Base-by-base conservation (phyloP, 139 green algal genomes). In the Micractinium sp. region DNA sequence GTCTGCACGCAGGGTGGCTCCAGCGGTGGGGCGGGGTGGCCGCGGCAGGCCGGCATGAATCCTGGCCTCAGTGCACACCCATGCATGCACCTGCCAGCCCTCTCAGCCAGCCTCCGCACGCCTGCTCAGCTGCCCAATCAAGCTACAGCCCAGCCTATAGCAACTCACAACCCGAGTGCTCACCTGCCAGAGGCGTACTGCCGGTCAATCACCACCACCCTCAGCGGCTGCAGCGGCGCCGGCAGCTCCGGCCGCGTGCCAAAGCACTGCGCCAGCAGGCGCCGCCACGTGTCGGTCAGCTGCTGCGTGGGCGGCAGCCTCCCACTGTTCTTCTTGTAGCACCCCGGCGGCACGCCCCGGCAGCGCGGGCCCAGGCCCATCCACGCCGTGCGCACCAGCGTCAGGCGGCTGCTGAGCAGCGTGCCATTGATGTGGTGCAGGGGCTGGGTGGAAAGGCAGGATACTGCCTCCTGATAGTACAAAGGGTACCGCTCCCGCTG, bases 391-490 rank as follows among this genome's bases (percentile, higher is more conserved):
- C 73, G 73, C 27, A 79, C 31, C 29, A 39, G 73, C 27, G 31
- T 39, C n/a, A 79, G 73, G 9, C n/a, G 73, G 73, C 73, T 41
- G 73, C n/a, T 2, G 27, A 39, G 73, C n/a, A 35, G 29, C 12
- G 73, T 79, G 73, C 73, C 73, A 31, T 79, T 79, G 73, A 79
- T 79, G 73, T 79, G 73, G 73, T 41, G 73, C 73, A 79, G 31
- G 12, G 73, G 73, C 3, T 35, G 73, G 73, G 18, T n/a, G 14
- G 73, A 79, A 2, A 79, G n/a, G 73, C 73, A 79, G n/a, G 73
- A n/a, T 35, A 41, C n/a, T n/a, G 73, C n/a, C 16, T 79, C 73
- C 4, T 23, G n/a, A 3, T 39, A 35, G 27, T 35, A 79, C 5
- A n/a, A 18, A 0, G 73, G 73, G 73, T 79, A 79, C 31, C 18